Percentiles rank a stretch among this genome's conserved stretches.
Evolutionary conservation across 2,329 filamentous ascomycete genomes (phyloP).

Genomic region (Beauveria australis): DNA sequence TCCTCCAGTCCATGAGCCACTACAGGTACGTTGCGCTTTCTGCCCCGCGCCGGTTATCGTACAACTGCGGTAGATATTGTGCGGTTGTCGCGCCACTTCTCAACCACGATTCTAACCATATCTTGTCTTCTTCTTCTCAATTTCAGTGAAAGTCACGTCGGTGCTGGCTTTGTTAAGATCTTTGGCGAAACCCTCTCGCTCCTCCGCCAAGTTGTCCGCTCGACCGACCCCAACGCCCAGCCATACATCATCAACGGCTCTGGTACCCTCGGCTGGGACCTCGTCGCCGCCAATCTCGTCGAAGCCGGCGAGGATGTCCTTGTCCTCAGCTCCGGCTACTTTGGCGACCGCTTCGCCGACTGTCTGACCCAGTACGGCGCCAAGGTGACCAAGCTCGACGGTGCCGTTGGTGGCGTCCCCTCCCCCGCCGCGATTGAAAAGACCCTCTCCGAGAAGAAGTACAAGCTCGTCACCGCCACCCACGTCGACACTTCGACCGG

Average conservation of each 20-base stretch:
- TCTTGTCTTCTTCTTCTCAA: background rate
- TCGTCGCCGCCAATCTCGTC: slow-evolving; percentile 86
- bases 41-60: background rate
- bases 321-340: slow-evolving; percentile 94
- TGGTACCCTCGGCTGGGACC: slow-evolving; percentile 92
- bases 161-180: slow-evolving; percentile 74
- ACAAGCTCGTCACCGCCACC: slow-evolving; percentile 90
- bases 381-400: slow-evolving; percentile 82
- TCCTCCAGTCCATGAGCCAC: slow-evolving; percentile 90
- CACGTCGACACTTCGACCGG: slow-evolving; percentile 97
- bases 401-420: slow-evolving; percentile 78
- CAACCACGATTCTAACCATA: background rate
- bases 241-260: slow-evolving; percentile 92
- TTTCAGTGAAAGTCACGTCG: slow-evolving; percentile 83
- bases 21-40: slow-evolving; percentile 58
- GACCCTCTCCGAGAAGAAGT: slow-evolving; percentile 81
- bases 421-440: slow-evolving; percentile 82
- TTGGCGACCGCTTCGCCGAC: slow-evolving; percentile 88
- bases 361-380: slow-evolving; percentile 88
- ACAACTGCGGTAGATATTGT: background rate
- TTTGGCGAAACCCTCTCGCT: slow-evolving; percentile 86
- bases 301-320: slow-evolving; percentile 86
- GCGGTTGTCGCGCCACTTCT: background rate
- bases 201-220: slow-evolving; percentile 91
- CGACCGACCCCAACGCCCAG: slow-evolving; percentile 70